Evolutionary conservation across 169 alveolate genomes (phyloP).

Genomic region (Plasmodium berghei): DNA sequence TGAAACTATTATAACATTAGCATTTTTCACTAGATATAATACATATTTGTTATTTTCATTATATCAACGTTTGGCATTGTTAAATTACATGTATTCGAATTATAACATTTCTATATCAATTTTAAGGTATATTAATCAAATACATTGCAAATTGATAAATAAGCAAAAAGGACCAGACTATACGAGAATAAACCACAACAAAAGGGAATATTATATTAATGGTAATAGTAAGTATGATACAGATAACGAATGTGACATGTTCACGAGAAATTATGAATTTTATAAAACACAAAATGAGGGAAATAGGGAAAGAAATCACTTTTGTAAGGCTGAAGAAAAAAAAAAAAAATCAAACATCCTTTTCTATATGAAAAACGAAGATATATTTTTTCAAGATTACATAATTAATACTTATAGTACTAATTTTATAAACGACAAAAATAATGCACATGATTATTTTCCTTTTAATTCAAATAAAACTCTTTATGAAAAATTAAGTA

Average conservation of each 20-base stretch:
- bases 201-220: background rate
- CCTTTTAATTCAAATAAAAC: background rate
- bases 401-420: constrained; percentile 71
- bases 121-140: constrained; percentile 55
- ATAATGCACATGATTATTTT: constrained; percentile 10
- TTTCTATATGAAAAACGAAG: constrained; percentile 73
- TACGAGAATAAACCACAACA: background rate
- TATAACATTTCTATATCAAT: constrained; percentile 41
- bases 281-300: background rate
- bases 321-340: background rate
- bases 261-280: background rate
- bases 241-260: background rate
- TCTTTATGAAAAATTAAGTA: constrained; percentile 36
- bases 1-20: constrained; percentile 56
- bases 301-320: background rate
- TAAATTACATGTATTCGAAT: constrained; percentile 49
- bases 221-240: background rate
- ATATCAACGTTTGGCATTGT: constrained; percentile 60
- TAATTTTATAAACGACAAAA: constrained; percentile 59
- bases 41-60: constrained; percentile 57
- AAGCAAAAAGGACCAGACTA: constrained; percentile 3
- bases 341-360: background rate
- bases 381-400: constrained; percentile 53
- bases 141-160: constrained; percentile 60
- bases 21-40: constrained; percentile 65